A percentile compares a stretch with the other conserved stretches of the same genome.
Evolutionary conservation across 345 rosid genomes (phyloP).

Genomic region (Durio zibethinus): DNA sequence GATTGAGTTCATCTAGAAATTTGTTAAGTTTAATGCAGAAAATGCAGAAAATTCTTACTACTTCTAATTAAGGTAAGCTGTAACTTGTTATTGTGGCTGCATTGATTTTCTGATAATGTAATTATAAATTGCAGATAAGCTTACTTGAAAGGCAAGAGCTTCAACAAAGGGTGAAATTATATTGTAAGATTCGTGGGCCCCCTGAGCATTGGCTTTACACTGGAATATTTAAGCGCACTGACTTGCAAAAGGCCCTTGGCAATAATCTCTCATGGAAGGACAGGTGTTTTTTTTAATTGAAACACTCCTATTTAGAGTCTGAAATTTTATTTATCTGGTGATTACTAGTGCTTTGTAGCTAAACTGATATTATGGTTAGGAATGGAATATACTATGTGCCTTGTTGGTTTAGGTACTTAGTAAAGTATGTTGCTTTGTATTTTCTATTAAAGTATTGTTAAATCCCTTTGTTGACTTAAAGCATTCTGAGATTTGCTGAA

Average conservation of each 20-base stretch:
- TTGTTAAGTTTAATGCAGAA: neutral
- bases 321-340: neutral
- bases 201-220: slow-evolving; percentile 88
- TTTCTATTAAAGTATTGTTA: neutral
- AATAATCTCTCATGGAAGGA: slow-evolving; percentile 99
- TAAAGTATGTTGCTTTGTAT: neutral
- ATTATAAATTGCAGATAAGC: slow-evolving; percentile 48
- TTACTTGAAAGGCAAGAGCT: slow-evolving; percentile 82
- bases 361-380: neutral
- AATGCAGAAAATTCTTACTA: neutral
- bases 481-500: neutral
- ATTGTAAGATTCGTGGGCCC: slow-evolving; percentile 61
- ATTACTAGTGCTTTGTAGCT: slow-evolving; percentile 3
- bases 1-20: slow-evolving; percentile 6
- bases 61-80: neutral
- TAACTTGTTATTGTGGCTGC: neutral
- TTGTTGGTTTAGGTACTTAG: neutral
- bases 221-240: slow-evolving; percentile 77
- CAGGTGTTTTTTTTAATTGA: slow-evolving; percentile 34
- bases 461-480: neutral
- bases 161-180: slow-evolving; percentile 58
- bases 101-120: slow-evolving; percentile 8
- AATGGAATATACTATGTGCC: neutral
- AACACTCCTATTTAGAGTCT: neutral
- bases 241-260: slow-evolving; percentile 89